Conservation (phyloP, 108 stramenopile genomes). For the Nitzschia inconspicua region DNA sequence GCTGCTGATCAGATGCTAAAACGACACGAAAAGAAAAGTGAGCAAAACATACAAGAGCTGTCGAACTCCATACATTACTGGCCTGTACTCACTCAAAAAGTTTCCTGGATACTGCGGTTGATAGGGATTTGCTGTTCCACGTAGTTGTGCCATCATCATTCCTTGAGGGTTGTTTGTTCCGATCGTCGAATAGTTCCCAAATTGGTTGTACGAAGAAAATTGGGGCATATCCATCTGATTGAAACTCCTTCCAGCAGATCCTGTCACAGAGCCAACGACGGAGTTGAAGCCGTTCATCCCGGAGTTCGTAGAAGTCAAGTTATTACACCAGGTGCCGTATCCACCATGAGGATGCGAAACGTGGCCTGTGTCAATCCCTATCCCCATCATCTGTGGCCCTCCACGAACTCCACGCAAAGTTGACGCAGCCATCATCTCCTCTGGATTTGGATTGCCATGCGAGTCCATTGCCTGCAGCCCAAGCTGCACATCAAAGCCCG, state of each 20-base stretch:
- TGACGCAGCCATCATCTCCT: slow-evolving; percentile 29
- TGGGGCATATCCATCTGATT: slow-evolving; percentile 7
- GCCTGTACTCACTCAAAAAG: background rate
- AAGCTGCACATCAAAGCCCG: slow-evolving; percentile 5
- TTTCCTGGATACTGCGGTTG: slow-evolving; percentile 1
- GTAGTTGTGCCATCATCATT: slow-evolving; percentile 13
- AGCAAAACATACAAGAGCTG: background rate
- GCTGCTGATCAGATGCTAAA: slow-evolving; percentile 5
- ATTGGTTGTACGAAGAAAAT: slow-evolving; percentile 11
- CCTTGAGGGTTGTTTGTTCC: slow-evolving; percentile 1
- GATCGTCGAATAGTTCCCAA: too few species aligned
- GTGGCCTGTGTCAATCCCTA: too few species aligned
- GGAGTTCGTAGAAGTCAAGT: background rate
- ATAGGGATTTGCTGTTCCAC: background rate
- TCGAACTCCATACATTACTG: background rate
- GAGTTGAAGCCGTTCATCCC: background rate
- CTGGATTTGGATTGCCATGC: slow-evolving; percentile 8
- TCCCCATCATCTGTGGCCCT: slow-evolving; percentile 21
- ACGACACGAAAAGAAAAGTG: background rate
- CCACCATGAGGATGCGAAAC: background rate
- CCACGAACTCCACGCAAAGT: slow-evolving; percentile 25
- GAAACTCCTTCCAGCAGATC: background rate
- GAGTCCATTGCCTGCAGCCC: slow-evolving; percentile 8
- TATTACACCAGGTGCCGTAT: background rate
- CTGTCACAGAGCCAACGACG: background rate